Conservation (phyloP, 495 filamentous ascomycete species). For the Letharia lupina region DNA sequence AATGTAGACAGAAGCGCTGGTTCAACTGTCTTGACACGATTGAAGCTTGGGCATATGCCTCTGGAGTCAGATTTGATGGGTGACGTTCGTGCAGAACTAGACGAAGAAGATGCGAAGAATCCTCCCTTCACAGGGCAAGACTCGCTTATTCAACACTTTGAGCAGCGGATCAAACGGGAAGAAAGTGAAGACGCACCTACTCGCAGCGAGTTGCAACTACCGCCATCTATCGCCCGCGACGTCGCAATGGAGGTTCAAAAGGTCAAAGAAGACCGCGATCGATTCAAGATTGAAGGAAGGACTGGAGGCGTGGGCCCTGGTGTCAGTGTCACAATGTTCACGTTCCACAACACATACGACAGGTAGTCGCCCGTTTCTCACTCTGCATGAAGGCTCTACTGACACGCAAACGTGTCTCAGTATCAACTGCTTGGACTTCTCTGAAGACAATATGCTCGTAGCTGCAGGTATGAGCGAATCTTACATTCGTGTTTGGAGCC, state of each 20-base stretch:
- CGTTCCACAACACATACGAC: constrained; percentile 91
- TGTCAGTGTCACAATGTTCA: constrained; percentile 88
- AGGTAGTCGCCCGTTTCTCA: constrained; percentile 48
- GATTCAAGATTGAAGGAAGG: constrained; percentile 71
- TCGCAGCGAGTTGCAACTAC: constrained; percentile 70
- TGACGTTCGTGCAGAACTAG: constrained; percentile 75
- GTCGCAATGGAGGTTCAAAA: constrained; percentile 90
- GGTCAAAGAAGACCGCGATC: constrained; percentile 86
- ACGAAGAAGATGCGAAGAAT: constrained; percentile 65
- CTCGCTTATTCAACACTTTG: constrained; percentile 67
- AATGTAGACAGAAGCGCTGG: constrained; percentile 59
- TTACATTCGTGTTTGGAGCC: constrained; percentile 86
- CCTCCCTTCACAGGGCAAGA: constrained; percentile 57
- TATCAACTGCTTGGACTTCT: constrained; percentile 86
- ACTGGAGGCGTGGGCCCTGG: constrained; percentile 73
- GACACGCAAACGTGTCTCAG: constrained; percentile 35
- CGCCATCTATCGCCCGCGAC: constrained; percentile 76
- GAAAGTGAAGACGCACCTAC: constrained; percentile 74
- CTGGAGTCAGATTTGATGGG: constrained; percentile 69
- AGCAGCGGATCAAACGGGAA: constrained; percentile 79
- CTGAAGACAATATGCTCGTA: constrained; percentile 73
- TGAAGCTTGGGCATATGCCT: constrained; percentile 71
- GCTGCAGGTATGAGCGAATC: constrained; percentile 86
- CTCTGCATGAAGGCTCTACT: not conserved
- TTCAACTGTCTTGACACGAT: constrained; percentile 44